Conservation (phyloP, 2,329 filamentous ascomycete genomes). For the Tolypocladium paradoxum region DNA sequence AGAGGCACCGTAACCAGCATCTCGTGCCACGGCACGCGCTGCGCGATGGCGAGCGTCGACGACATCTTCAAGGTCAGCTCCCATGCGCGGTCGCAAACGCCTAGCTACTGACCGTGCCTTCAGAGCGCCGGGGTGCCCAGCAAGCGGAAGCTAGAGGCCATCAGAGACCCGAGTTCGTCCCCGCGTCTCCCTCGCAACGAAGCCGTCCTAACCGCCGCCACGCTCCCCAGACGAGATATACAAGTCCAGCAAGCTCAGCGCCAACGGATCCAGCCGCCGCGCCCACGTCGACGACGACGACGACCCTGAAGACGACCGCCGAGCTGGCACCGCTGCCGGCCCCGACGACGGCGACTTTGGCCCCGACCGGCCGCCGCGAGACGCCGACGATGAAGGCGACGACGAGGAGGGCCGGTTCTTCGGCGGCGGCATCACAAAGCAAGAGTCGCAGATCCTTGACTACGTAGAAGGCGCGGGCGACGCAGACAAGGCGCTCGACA, state of each 20-base stretch:
- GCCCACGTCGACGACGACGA: constrained; percentile 31
- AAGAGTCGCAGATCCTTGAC: constrained; percentile 76
- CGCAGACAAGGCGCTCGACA: constrained; percentile 44
- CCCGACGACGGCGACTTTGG: constrained; percentile 40
- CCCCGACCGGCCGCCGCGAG: constrained; percentile 34
- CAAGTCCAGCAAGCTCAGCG: constrained; percentile 46
- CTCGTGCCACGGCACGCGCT: neutral
- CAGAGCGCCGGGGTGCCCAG: constrained; percentile 35
- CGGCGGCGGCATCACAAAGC: constrained; percentile 73
- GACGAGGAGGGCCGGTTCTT: constrained; percentile 96
- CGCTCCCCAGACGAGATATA: constrained; percentile 44
- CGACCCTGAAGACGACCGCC: constrained; percentile 28
- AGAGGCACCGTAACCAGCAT: neutral
- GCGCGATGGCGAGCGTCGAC: constrained; percentile 44
- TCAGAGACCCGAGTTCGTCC: constrained; percentile 51
- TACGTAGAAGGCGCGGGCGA: constrained; percentile 56
- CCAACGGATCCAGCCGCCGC: constrained; percentile 34
- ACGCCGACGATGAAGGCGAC: constrained; percentile 41
- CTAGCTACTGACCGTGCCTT: neutral
- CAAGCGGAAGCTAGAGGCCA: constrained; percentile 54
- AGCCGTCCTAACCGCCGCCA: neutral
- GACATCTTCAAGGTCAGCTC: constrained; percentile 42
- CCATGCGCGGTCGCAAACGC: neutral
- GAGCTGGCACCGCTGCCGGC: constrained; percentile 40
- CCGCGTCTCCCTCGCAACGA: neutral